Evolutionary conservation across 2,329 filamentous ascomycete genomes (phyloP).

Genomic region (Zymoseptoria crescenta): DNA sequence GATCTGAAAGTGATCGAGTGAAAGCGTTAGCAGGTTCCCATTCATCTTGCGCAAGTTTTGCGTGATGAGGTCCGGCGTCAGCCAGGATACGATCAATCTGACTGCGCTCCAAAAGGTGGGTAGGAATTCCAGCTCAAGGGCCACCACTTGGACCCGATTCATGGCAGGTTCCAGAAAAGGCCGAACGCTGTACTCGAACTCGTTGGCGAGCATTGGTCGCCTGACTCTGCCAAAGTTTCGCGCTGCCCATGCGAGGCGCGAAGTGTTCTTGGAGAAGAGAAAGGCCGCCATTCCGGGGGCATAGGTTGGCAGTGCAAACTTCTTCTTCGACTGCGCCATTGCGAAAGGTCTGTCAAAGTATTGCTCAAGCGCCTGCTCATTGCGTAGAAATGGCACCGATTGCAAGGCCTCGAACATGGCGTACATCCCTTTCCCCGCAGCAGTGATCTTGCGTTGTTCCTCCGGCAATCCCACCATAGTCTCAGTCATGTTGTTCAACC

Average conservation of each 20-base stretch:
- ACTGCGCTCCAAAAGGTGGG: slow-evolving; percentile 74
- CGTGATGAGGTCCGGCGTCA: slow-evolving; percentile 67
- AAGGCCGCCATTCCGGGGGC: slow-evolving; percentile 80
- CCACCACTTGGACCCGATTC: slow-evolving; percentile 50
- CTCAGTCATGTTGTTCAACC: slow-evolving; percentile 35
- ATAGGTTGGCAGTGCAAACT: slow-evolving; percentile 66
- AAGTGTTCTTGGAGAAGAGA: slow-evolving; percentile 64
- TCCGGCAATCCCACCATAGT: slow-evolving; percentile 40
- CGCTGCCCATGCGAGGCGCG: slow-evolving; percentile 59
- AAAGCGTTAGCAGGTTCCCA: slow-evolving; percentile 54
- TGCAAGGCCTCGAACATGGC: slow-evolving; percentile 84
- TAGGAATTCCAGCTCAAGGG: slow-evolving; percentile 47
- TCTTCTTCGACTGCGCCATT: slow-evolving; percentile 68
- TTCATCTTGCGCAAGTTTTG: slow-evolving; percentile 74
- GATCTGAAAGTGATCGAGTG: slow-evolving; percentile 56
- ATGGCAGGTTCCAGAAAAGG: slow-evolving; percentile 64
- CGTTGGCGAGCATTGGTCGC: slow-evolving; percentile 56
- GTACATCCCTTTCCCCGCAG: slow-evolving; percentile 54
- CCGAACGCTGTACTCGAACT: slow-evolving; percentile 83
- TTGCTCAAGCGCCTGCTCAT: slow-evolving; percentile 44
- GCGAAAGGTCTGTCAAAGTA: slow-evolving; percentile 79
- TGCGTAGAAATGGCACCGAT: slow-evolving; percentile 65
- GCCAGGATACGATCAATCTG: slow-evolving; percentile 61
- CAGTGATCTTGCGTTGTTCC: slow-evolving; percentile 42
- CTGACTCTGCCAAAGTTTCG: slow-evolving; percentile 60